Percentiles rank a stretch among this genome's conserved stretches.
These are phyloP conservation scores for Phoenix dactylifera DNA, from an alignment of 176 grass and related monocot species.

Conservation along the genomic window DNA sequence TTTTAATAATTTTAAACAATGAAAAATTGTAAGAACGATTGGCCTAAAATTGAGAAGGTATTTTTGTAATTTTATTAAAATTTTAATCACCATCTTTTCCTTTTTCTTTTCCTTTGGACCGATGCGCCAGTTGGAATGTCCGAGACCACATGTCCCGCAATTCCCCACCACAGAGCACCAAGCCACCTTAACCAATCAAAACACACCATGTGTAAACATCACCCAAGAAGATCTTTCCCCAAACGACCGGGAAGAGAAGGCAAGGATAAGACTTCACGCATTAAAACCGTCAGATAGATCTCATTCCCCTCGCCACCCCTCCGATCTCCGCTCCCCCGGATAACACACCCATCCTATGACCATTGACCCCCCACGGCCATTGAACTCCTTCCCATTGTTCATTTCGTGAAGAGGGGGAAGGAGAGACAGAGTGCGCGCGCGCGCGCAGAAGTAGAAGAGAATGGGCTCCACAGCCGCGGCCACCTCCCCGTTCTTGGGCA, in stretches of 20 bases:
- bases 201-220: not conserved
- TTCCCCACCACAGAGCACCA: too few species aligned
- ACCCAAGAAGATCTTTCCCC: not conserved
- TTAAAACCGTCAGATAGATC: conserved; percentile 65
- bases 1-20: too few species aligned
- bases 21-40: too few species aligned
- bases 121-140: too few species aligned
- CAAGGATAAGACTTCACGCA: conserved; percentile 56
- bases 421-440: not conserved
- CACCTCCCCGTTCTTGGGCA: conserved; percentile 74
- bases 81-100: too few species aligned
- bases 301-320: conserved; percentile 16
- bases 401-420: not conserved
- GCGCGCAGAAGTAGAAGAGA: not conserved
- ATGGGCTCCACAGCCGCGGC: conserved; percentile 71
- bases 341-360: conserved; percentile 20
- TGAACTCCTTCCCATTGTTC: not conserved
- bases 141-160: too few species aligned
- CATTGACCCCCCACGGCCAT: conserved; percentile 32
- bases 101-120: too few species aligned
- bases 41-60: too few species aligned
- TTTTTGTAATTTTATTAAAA: too few species aligned
- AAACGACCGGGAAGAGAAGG: conserved; percentile 28
- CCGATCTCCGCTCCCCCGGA: conserved; percentile 44
- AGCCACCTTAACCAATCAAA: not conserved